These are phyloP conservation scores for Priceomyces melissophilus DNA, from an alignment of 805 yeast species.

Conservation along the genomic window DNA sequence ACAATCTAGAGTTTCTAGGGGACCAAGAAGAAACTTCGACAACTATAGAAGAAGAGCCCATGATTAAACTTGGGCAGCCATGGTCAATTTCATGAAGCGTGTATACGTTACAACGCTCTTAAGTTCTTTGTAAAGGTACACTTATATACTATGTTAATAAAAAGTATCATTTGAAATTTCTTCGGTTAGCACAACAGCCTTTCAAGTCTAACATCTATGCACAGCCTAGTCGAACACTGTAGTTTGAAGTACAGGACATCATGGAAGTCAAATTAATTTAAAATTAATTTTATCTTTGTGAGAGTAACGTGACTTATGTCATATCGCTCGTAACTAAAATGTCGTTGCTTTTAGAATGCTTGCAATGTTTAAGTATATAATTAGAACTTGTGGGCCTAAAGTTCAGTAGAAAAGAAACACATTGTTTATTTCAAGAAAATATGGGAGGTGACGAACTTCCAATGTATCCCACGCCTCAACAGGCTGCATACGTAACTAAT, in stretches of 20 bases:
- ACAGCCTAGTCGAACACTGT: too few species aligned
- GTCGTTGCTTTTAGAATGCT: too few species aligned
- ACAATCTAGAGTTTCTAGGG: conserved; percentile 44
- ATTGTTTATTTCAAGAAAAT: not conserved
- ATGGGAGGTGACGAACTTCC: conserved; percentile 40
- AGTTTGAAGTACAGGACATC: too few species aligned
- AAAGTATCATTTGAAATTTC: conserved; percentile 3
- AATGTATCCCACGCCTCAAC: conserved; percentile 44
- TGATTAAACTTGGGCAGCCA: conserved; percentile 30
- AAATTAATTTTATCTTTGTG: too few species aligned
- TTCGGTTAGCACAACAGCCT: too few species aligned
- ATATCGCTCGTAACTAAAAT: too few species aligned
- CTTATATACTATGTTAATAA: conserved; percentile 5
- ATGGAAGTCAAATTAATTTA: too few species aligned
- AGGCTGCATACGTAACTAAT: conserved; percentile 32
- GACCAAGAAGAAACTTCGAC: conserved; percentile 31
- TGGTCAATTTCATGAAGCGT: conserved; percentile 3
- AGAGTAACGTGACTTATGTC: too few species aligned
- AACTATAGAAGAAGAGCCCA: conserved; percentile 63
- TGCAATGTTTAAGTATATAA: too few species aligned
- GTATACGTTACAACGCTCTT: not conserved
- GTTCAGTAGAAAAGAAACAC: not conserved
- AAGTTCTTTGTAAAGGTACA: conserved; percentile 2
- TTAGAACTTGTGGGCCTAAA: too few species aligned
- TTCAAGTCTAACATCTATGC: too few species aligned